phyloP scores from a whole-genome alignment of 139 green algal genomes.

The Ettlia oleoabundans region DNA sequence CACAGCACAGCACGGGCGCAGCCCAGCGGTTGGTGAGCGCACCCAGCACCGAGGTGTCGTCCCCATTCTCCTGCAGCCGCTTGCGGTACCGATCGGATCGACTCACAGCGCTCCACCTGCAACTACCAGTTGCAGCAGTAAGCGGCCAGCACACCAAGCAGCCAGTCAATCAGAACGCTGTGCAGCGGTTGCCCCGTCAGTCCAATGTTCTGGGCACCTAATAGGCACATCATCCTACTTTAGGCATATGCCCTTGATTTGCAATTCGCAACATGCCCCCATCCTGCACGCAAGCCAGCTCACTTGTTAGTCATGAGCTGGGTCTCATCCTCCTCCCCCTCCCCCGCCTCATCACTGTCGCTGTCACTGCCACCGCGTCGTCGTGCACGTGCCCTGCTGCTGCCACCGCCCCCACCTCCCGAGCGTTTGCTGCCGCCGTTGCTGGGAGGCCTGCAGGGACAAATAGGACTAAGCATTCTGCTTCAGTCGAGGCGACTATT shows the following conservation, averaged over 20 bases:
- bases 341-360: slow-evolving; percentile 41
- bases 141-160: no score
- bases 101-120: slow-evolving; percentile 76
- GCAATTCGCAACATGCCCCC: background rate
- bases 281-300: background rate
- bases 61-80: slow-evolving; percentile 63
- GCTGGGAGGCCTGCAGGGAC: background rate
- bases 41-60: slow-evolving; percentile 42
- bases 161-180: no score
- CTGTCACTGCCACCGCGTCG: slow-evolving; percentile 14
- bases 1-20: background rate
- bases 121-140: background rate
- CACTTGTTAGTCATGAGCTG: slow-evolving; percentile 62
- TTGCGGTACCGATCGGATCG: slow-evolving; percentile 77
- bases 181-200: no score
- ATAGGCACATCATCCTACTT: no score
- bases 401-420: slow-evolving; percentile 12
- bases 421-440: background rate
- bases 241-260: background rate
- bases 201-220: no score
- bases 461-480: background rate
- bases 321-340: slow-evolving; percentile 54
- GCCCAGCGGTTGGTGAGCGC: background rate
- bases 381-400: slow-evolving; percentile 21
- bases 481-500: no score